phyloP scores from a whole-genome alignment of 139 green algal genomes.

The Chlamydomonas eustigma region DNA sequence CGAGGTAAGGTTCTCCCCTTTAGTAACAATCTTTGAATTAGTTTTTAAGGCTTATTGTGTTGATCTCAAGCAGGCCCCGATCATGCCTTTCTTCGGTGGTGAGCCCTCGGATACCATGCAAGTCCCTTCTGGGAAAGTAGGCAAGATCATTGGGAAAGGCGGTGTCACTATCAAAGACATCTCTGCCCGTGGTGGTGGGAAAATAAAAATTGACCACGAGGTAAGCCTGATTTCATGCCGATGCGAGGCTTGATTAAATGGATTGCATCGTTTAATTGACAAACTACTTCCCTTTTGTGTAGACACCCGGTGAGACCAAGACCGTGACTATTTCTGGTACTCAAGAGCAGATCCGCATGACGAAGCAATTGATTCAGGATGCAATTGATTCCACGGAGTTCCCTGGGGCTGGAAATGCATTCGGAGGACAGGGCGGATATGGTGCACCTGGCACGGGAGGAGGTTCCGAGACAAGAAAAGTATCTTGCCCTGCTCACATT shows the following conservation, averaged over 20 bases:
- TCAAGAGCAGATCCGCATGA: conserved; percentile 36
- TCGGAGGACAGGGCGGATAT: neutral
- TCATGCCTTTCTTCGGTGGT: too few species aligned
- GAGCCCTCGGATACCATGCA: conserved; percentile 5
- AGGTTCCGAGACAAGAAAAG: conserved; percentile 15
- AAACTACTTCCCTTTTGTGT: neutral
- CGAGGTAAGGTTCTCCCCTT: neutral
- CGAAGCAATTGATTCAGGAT: conserved; percentile 50
- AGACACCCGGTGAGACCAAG: conserved; percentile 54
- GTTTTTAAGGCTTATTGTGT: too few species aligned
- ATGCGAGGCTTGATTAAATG: too few species aligned
- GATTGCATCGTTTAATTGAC: too few species aligned
- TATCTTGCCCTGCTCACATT: conserved; percentile 71
- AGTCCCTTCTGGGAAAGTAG: neutral
- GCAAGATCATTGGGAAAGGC: conserved; percentile 1
- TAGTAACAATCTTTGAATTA: too few species aligned
- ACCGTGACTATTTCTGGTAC: conserved; percentile 66
- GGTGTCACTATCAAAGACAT: conserved; percentile 14
- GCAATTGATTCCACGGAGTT: too few species aligned
- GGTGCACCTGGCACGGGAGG: conserved; percentile 7
- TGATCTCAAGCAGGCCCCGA: too few species aligned
- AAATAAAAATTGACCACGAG: conserved; percentile 12
- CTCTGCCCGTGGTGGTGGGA: neutral
- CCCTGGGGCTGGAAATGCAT: neutral
- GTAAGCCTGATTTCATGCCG: conserved; percentile 4